Percentiles rank a stretch among this genome's conserved stretches.
These are phyloP conservation scores for Coccomyxa sp. DNA, from an alignment of 139 green algal genomes.

Conservation along the genomic window DNA sequence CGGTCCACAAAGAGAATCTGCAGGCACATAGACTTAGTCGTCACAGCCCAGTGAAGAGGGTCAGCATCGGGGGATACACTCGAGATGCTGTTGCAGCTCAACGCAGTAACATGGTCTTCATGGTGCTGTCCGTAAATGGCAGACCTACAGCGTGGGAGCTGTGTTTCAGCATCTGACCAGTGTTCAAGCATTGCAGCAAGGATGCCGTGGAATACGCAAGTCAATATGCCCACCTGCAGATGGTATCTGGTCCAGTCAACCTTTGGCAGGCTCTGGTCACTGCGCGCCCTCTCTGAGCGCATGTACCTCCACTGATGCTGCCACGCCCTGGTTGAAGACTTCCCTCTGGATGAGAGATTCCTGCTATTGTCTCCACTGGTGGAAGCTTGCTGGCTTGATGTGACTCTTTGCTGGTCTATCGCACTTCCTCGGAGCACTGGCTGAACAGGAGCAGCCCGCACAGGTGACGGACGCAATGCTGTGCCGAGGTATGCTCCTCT, in stretches of 20 bases:
- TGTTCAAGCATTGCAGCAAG: too few species aligned
- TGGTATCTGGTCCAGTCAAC: constrained; percentile 35
- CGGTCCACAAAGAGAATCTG: not conserved
- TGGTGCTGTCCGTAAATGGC: not conserved
- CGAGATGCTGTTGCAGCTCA: not conserved
- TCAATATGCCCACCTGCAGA: constrained; percentile 29
- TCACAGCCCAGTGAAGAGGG: not conserved
- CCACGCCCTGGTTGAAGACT: too few species aligned
- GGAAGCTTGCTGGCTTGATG: too few species aligned
- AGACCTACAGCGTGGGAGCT: not conserved
- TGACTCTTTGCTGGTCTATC: too few species aligned
- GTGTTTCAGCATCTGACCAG: not conserved
- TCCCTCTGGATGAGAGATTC: too few species aligned
- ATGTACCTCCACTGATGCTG: not conserved
- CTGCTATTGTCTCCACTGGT: too few species aligned
- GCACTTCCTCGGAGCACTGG: too few species aligned
- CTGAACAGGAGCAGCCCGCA: too few species aligned
- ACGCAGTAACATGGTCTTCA: not conserved
- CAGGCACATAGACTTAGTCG: not conserved
- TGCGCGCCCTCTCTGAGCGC: not conserved
- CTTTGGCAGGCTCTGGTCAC: not conserved
- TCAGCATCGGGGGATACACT: not conserved
- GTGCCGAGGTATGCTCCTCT: too few species aligned
- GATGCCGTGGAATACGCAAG: too few species aligned
- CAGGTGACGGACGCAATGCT: too few species aligned